Percentiles rank a stretch among this genome's conserved stretches.
phyloP scores from a whole-genome alignment of 148 eudicot genomes.

The Chenopodium berlandieri region DNA sequence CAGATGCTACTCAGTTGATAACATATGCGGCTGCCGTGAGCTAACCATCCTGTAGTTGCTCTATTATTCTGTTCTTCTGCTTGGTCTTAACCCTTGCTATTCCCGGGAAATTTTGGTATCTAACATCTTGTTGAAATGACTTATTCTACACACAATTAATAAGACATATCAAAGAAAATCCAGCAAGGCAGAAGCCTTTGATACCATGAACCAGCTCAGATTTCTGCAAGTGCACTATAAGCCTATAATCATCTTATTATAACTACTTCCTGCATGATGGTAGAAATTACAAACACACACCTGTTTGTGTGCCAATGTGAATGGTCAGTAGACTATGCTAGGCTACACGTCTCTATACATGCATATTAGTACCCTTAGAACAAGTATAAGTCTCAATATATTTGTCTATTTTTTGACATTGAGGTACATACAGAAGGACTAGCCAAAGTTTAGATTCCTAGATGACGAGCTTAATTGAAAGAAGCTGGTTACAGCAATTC shows the following conservation, averaged over 20 bases:
- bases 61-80: too few species aligned
- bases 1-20: too few species aligned
- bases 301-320: neutral
- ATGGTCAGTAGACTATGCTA: neutral
- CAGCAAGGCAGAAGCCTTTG: neutral
- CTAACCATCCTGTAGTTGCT: too few species aligned
- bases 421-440: too few species aligned
- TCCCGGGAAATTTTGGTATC: too few species aligned
- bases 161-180: neutral
- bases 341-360: neutral
- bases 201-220: neutral
- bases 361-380: neutral
- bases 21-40: too few species aligned
- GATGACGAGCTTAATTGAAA: neutral
- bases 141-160: neutral
- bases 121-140: too few species aligned
- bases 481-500: neutral
- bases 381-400: too few species aligned
- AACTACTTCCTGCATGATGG: neutral
- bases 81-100: too few species aligned
- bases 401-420: too few species aligned
- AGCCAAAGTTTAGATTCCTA: neutral
- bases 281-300: neutral
- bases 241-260: neutral
- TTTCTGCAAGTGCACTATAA: neutral